Base-by-base conservation (phyloP, 768 basidiomycete species). In the Boletus tomentosulus region DNA sequence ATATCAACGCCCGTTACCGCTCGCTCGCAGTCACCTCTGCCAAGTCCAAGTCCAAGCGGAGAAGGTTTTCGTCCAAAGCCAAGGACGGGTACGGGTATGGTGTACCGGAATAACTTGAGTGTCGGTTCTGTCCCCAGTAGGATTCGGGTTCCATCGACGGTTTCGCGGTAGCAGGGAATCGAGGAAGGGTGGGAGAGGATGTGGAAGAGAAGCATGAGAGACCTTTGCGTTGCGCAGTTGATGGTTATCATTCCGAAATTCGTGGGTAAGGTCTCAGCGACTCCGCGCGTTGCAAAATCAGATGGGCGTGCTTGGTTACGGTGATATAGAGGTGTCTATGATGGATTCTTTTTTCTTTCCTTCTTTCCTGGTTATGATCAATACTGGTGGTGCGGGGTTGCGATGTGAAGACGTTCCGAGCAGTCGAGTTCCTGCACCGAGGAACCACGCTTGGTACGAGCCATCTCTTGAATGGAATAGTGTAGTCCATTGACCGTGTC, bases 1-100 rank as follows among this genome's bases (percentile, higher is more conserved):
- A 5, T 51, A 15, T 56, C 57, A 19, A 55, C 53, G 4, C 63
- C 63, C 1, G 38, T 49, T 24, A 54, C 50, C 16, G 31, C 47
- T 46, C 48, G 11, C 4, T 64, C 65, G 45, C 62, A 64, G 51
- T 66, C 65, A 5, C 59, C 62, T 24, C 33, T 61, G 3, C 30
- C 59, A 1, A 64, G 61, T 53, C 25, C 64, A 9, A 58, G 50
- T 22, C 28, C 51, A 9, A 30, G 34, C 38, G 56, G 47, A 19
- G 67, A 64, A 33, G 28, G 61, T 46, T 58, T 63, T 4, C 69
- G 73, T 15, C 82, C 80, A 19, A 78, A 71, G 57, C 84, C 85
- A 10, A 68, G 85, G 28, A 86, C 80, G 10, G 85, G 85, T 6
- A 84, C 85, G 11, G 85, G 85, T n/a, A 87, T 87, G 85, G 69